Evolutionary conservation across 176 grass and related monocot species (phyloP), one percentile per base, ranked within the genome.

Genomic region (Zizania latifolia): DNA sequence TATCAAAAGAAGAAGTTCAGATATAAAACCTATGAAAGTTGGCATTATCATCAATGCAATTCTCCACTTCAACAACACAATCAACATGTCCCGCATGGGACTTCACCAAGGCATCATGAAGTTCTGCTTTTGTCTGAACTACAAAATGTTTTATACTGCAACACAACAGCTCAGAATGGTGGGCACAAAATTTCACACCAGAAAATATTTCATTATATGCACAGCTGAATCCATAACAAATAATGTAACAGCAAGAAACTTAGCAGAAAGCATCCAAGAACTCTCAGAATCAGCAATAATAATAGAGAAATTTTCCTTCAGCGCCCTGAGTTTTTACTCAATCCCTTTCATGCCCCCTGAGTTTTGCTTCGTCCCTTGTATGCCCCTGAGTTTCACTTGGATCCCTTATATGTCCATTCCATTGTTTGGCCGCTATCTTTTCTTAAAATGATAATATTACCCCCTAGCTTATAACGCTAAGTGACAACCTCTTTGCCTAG

Each of bases 1-100:
- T 70, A 46, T 48, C 74, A 59, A 74, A 56, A 29, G 10, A 68
- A 66, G 32, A 60, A 36, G 24, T 78, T 55, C 37, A 50, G 39
- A 59, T 41, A 17, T 45, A 75, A 76, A 97, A 97, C 94, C 90
- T 79, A 65, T 97, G 94, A 79, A 93, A 97, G 62, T 89, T 65
- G 31, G 88, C 80, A 76, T 97, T 97, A 76, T 76, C 72, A 48
- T 68, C 75, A 81, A 97, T 97, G 71, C 17, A 77, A 65, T 74
- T 97, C 74, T 88, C 68, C 44, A 93, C 79, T 93, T 97, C 90
- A 70, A 97, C 65, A 41, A 97, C 80, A 74, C 81, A 93, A 63
- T 97, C 94, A 54, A 76, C 81, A 28, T 75, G 68, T 71, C 83
- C 84, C 4, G 46, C 33, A 72, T 72, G 84, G 41, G 83, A 93